Base-by-base conservation (phyloP, 352 stramenopile species). In the Globisporangium nunn region DNA sequence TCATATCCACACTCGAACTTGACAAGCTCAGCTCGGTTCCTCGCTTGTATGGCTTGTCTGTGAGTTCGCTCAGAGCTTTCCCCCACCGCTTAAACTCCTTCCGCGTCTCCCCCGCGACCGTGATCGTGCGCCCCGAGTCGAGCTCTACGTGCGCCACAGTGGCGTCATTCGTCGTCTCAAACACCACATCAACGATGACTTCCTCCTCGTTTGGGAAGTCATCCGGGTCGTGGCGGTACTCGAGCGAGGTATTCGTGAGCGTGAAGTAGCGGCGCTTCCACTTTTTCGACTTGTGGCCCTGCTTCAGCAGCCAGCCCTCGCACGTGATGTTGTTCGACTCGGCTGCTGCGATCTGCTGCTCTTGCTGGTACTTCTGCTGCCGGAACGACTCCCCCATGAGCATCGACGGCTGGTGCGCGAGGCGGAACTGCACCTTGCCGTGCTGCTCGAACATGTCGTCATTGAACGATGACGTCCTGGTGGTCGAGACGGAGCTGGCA, bases 241-340 rank as follows among this genome's bases (percentile, higher is more conserved):
- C 69, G 15, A 93, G 59, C 64, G 76, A 79, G 0, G 71, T 62
- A 29, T 81, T 76, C 14, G 70, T 64, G 6, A 91, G 61, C 28
- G 75, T 68, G 58, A 91, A 85, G 54, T 85, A 91, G 2, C 77
- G 69, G 44, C 72, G 67, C 43, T 79, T 78, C 80, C 80, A 91
- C n/a, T 72, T 58, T 8, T 68, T 71, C 11, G 65, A 73, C 4
- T 40, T 47, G 39, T 72, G 68, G 28, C 75, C 74, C 35, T 81
- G 67, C 52, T 87, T 87, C 30, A 82, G 58, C 31, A 91, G 61
- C 75, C 75, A 91, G 5, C 80, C 78, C 64, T 87, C 78, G 51
- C 46, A 60, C 4, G 17, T 49, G 11, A 29, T 54, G 15, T n/a
- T 33, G 41, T 40, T 52, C 37, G 37, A 43, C 11, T 30, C 48